These are phyloP conservation scores for Dictyophora rubrovolvata DNA, from an alignment of 768 basidiomycete species.

Conservation along the genomic window DNA sequence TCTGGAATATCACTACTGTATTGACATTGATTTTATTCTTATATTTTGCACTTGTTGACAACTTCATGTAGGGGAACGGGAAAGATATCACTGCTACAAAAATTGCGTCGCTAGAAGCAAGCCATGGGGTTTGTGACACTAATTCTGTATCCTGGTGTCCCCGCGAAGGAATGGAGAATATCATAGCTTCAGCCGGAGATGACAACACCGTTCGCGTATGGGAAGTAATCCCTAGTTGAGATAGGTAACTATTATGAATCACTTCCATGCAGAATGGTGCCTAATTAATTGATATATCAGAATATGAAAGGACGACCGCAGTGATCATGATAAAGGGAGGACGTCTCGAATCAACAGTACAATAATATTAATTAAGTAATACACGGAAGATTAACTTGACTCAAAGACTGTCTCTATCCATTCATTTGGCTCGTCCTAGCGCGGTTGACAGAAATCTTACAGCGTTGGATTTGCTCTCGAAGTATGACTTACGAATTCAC, in stretches of 20 bases:
- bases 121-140: slow-evolving; percentile 79
- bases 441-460: too few relatives aligned
- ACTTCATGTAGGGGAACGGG: not conserved
- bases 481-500: too few relatives aligned
- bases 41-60: not conserved
- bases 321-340: too few relatives aligned
- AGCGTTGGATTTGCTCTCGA: too few relatives aligned
- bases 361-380: too few relatives aligned
- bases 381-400: too few relatives aligned
- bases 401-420: too few relatives aligned
- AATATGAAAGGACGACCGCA: too few relatives aligned
- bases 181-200: slow-evolving; percentile 79
- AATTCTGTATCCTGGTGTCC: slow-evolving; percentile 84
- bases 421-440: too few relatives aligned
- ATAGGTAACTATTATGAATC: not conserved
- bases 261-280: not conserved
- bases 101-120: slow-evolving; percentile 46
- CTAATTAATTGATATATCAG: too few relatives aligned
- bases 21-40: slow-evolving; percentile 1
- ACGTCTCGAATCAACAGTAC: too few relatives aligned
- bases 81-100: slow-evolving; percentile 26
- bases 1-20: slow-evolving; percentile 68
- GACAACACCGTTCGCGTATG: slow-evolving; percentile 80
- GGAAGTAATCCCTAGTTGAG: slow-evolving; percentile 28
- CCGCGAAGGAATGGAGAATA: slow-evolving; percentile 45